phyloP scores from a whole-genome alignment of 2,329 filamentous ascomycete species.

The Apiospora malaysiana region DNA sequence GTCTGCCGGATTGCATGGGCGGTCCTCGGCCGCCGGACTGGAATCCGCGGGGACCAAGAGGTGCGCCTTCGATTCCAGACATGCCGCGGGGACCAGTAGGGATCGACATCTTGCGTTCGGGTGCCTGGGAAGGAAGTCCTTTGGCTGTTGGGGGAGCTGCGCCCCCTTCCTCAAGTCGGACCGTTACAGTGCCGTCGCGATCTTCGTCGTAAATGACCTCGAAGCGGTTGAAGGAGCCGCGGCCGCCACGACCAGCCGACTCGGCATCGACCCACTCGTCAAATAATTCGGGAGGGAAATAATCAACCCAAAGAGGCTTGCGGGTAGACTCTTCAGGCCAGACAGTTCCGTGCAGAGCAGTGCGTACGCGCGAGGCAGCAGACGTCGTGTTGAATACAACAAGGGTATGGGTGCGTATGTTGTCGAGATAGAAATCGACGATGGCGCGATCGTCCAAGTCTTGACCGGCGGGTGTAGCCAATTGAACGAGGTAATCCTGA shows the following conservation, averaged over 20 bases:
- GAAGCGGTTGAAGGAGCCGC: conserved; percentile 61
- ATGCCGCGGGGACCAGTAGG: conserved; percentile 39
- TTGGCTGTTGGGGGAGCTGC: conserved; percentile 35
- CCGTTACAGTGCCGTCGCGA: conserved; percentile 59
- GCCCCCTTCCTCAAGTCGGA: conserved; percentile 58
- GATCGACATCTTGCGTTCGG: conserved; percentile 33
- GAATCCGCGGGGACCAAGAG: conserved; percentile 47
- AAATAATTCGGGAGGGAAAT: conserved; percentile 78
- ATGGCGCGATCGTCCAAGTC: conserved; percentile 62
- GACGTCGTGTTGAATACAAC: conserved; percentile 71
- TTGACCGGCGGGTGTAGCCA: conserved; percentile 66
- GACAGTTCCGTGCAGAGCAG: conserved; percentile 75
- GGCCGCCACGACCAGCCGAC: conserved; percentile 49
- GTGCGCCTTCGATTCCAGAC: conserved; percentile 41
- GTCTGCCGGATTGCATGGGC: conserved; percentile 27
- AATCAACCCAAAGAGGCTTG: conserved; percentile 87
- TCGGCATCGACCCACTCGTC: conserved; percentile 77
- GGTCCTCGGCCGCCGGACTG: conserved; percentile 36
- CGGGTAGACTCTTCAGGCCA: conserved; percentile 90
- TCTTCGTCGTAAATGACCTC: conserved; percentile 73
- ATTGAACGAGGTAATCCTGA: conserved; percentile 69
- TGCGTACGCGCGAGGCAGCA: conserved; percentile 78
- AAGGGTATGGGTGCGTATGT: conserved; percentile 87
- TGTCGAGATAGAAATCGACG: conserved; percentile 77
- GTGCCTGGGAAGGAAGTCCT: conserved; percentile 27